These are phyloP conservation scores for Lippia alba DNA, from an alignment of 305 asterid species.

Conservation along the genomic window DNA sequence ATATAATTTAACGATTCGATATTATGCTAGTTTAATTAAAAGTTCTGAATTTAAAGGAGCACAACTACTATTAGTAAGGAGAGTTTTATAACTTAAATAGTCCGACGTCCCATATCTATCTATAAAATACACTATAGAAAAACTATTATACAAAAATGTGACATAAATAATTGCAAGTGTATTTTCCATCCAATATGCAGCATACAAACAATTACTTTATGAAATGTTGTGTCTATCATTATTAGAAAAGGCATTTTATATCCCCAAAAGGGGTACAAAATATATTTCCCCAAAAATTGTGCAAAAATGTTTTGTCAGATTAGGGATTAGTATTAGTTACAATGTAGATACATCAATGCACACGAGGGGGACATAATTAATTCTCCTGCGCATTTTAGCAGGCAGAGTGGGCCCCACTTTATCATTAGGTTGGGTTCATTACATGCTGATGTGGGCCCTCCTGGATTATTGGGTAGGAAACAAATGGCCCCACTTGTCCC, in stretches of 20 bases:
- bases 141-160: neutral
- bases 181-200: neutral
- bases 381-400: slow-evolving; percentile 26
- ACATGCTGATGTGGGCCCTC: slow-evolving; percentile 23
- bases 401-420: slow-evolving; percentile 26
- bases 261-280: slow-evolving; percentile 2
- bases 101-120: too few species aligned
- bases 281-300: slow-evolving; percentile 2
- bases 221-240: slow-evolving; percentile 20
- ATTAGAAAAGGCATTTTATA: neutral
- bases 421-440: slow-evolving; percentile 23
- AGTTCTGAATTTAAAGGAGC: too few species aligned
- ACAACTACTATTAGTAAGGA: too few species aligned
- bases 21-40: too few species aligned
- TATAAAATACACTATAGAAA: too few species aligned
- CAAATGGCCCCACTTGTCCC: slow-evolving; percentile 26
- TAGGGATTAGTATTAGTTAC: neutral
- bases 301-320: slow-evolving; percentile 18
- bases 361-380: slow-evolving; percentile 31
- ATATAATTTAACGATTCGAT: too few species aligned
- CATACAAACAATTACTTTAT: slow-evolving; percentile 9
- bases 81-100: too few species aligned
- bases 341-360: neutral
- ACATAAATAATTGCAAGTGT: neutral
- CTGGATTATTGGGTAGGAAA: neutral